Percentiles rank a stretch among this genome's conserved stretches.
Evolutionary conservation across 257 asterid genomes (phyloP).

Genomic region (Solanum chmielewskii): DNA sequence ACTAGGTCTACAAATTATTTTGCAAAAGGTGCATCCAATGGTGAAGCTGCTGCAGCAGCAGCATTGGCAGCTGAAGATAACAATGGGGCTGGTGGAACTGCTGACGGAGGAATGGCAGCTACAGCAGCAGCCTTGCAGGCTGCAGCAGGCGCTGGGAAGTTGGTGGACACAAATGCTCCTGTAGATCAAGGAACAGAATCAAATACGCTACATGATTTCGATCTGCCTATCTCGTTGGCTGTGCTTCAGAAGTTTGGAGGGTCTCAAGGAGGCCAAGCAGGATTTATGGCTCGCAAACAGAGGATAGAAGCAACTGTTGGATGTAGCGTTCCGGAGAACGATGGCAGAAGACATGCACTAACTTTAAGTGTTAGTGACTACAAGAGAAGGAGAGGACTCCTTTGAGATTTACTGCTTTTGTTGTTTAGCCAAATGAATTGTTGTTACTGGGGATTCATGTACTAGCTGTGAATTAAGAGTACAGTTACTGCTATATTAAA

Average conservation of each 20-base stretch:
- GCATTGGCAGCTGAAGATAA: conserved; percentile 12
- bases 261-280: conserved; percentile 76
- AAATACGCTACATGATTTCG: conserved; percentile 52
- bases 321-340: conserved; percentile 68
- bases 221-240: conserved; percentile 63
- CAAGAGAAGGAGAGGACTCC: conserved; percentile 87
- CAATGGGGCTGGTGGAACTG: conserved; percentile 13
- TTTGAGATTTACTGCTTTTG: conserved; percentile 20
- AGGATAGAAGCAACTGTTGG: conserved; percentile 76
- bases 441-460: background rate
- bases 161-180: conserved; percentile 85
- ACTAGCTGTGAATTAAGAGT: background rate
- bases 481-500: background rate
- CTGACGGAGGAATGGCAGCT: conserved; percentile 40
- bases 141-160: conserved; percentile 87
- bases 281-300: conserved; percentile 86
- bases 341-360: conserved; percentile 78
- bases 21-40: conserved; percentile 18
- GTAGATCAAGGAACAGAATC: conserved; percentile 74
- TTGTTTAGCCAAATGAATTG: background rate
- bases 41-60: conserved; percentile 29
- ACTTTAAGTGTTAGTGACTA: conserved; percentile 89
- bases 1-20: conserved; percentile 85
- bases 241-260: conserved; percentile 77
- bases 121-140: conserved; percentile 71